Evolutionary conservation across 805 yeast genomes (phyloP).

Genomic region (Komagataella populi): DNA sequence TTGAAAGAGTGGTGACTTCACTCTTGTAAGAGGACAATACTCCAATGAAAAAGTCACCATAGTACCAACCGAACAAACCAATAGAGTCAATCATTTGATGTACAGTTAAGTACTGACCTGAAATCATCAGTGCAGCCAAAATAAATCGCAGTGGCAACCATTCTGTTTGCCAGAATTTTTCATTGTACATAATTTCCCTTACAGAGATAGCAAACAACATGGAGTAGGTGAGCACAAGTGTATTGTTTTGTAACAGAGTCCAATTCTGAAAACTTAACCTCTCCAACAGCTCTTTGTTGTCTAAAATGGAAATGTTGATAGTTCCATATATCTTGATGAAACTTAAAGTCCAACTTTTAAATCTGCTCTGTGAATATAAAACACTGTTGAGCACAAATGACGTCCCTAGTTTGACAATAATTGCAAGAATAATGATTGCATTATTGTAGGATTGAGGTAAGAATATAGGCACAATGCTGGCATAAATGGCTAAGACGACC

Average conservation of each 20-base stretch:
- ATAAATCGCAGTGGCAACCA: conserved; percentile 41
- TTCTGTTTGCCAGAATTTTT: conserved; percentile 15
- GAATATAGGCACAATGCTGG: conserved; percentile 27
- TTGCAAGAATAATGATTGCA: conserved; percentile 19
- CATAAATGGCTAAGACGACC: conserved; percentile 24
- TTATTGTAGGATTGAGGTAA: conserved; percentile 18
- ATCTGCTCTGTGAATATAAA: conserved; percentile 43
- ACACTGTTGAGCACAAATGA: conserved; percentile 35
- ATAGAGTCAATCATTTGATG: conserved; percentile 53
- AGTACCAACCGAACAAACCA: conserved; percentile 84
- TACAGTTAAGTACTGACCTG: conserved; percentile 58
- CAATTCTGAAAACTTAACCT: conserved; percentile 48
- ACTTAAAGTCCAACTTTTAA: conserved; percentile 50
- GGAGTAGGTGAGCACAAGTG: conserved; percentile 5
- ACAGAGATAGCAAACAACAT: conserved; percentile 5
- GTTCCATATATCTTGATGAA: conserved; percentile 53
- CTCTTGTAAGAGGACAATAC: conserved; percentile 23
- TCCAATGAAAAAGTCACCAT: conserved; percentile 67
- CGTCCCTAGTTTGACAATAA: conserved; percentile 31
- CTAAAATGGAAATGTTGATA: conserved; percentile 24
- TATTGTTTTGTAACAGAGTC: conserved; percentile 41
- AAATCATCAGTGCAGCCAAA: conserved; percentile 39
- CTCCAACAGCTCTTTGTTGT: conserved; percentile 4
- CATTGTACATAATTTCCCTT: conserved; percentile 4
- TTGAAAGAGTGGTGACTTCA: conserved; percentile 27